Base-by-base conservation (phyloP, 352 stramenopile genomes). In the Thalassiosira mediterranea region DNA sequence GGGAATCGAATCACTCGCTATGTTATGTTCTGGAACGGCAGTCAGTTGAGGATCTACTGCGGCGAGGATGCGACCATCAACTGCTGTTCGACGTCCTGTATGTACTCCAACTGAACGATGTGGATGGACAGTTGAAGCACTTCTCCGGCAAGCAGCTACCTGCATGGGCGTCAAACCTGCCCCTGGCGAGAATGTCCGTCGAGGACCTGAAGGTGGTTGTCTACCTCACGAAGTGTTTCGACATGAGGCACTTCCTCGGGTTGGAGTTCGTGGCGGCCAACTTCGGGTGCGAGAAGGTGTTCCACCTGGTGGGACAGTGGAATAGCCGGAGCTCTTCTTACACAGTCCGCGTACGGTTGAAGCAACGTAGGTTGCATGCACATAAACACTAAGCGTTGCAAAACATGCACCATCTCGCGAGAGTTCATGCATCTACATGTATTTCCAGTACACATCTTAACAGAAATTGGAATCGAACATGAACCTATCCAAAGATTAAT, bases 211-310 rank as follows among this genome's bases (percentile, higher is more conserved):
- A 63, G 4, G 10, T 63, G 28, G 54, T 46, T 19, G 26, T 63
- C 1, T 46, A 46, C 40, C 32, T 63, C n/a, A 29, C 29, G 3
- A 40, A 63, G 48, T 49, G 54, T 2, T 63, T 63, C 17, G 54
- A 63, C 23, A 63, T 63, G 13, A 46, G 29, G 40, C 40, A 63
- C 32, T 63, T 63, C 29, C 31, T 46, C 0, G 21, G 10, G 7
- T 49, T 63, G 34, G 54, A 63, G 11, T 63, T 63, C 29, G 54
- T 63, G 34, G 25, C 54, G 31, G 26, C 28, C 17, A 23, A 53
- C 34, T 10, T 65, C 38, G 56, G 56, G 15, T 25, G 1, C 21
- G 56, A 65, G 17, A 65, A 65, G 56, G 40, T 65, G 21, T 65
- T 53, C 51, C 25, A 37, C 3, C 40, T 65, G 15, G 17, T 53